These are phyloP conservation scores for Hanseniaspora vineae DNA, from an alignment of 805 yeast species.

Conservation along the genomic window DNA sequence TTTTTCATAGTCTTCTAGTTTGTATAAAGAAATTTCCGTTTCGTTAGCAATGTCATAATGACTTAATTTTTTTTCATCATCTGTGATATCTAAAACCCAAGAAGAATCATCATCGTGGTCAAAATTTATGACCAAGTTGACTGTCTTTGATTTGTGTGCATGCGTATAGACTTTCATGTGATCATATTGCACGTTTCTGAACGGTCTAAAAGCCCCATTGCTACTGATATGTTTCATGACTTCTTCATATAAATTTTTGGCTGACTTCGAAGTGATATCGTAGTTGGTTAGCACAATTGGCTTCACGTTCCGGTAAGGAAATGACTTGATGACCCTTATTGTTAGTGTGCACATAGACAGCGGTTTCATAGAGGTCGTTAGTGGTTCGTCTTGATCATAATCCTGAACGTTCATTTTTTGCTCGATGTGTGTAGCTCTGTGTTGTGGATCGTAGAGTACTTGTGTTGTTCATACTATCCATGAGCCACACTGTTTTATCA, in stretches of 20 bases:
- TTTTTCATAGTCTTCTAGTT: constrained; percentile 46
- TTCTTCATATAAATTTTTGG: constrained; percentile 45
- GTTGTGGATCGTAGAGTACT: not conserved
- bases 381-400: constrained; percentile 48
- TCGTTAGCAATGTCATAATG: constrained; percentile 66
- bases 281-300: constrained; percentile 57
- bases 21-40: constrained; percentile 81
- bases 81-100: constrained; percentile 43
- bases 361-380: constrained; percentile 64
- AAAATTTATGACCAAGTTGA: constrained; percentile 82
- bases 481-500: too few relatives aligned
- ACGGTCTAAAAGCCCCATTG: constrained; percentile 67
- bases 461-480: too few relatives aligned
- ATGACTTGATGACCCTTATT: constrained; percentile 77
- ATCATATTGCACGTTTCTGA: constrained; percentile 61
- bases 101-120: constrained; percentile 56
- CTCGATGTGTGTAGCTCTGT: not conserved
- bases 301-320: constrained; percentile 79
- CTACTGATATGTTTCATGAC: constrained; percentile 35
- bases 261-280: constrained; percentile 58
- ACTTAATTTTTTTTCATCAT: constrained; percentile 28
- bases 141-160: constrained; percentile 90
- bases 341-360: constrained; percentile 59
- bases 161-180: constrained; percentile 79
- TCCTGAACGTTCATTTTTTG: constrained; percentile 10